Base-by-base conservation (phyloP, 2,329 filamentous ascomycete genomes). In the Fusarium hainanense region DNA sequence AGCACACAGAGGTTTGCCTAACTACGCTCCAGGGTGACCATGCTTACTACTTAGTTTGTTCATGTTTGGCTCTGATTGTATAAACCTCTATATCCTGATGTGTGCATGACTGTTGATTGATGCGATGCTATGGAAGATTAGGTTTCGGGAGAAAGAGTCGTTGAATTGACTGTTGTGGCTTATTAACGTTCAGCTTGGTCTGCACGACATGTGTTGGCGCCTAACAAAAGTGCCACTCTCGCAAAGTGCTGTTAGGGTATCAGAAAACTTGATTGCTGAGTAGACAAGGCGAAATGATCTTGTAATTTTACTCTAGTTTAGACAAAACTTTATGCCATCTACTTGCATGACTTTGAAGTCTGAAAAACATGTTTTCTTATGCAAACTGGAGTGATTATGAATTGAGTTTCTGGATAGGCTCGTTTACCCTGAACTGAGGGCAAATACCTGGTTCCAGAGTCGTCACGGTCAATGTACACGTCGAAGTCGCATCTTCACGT, bases 121-220 rank as follows among this genome's bases (percentile, higher is more conserved):
- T 37, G 10, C 11, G 34, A n/a, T 18, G 18, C 34, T 11, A 37
- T n/a, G 6, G 34, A n/a, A 37, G 6, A 37, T n/a, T 37, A 21
- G 14, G 34, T 7, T 42, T 16, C 18, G 7, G 23, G 1, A 20
- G 13, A 37, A 52, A 14, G 18, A 18, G 40, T n/a, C 30, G 40
- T 48, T 48, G 13, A 21, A 43, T 48, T 23, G 23, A 54, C 57
- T 54, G 52, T 46, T 12, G 25, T 49, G 47, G 64, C 44, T 59
- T 41, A 41, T 59, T 41, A 41, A 43, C 28, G 46, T 67, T 68
- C 70, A 74, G 60, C 67, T 72, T 37, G 43, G 47, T 51, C 61
- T 63, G 58, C 56, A 42, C 48, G 43, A 52, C 51, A 46, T 25
- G 28, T 27, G 28, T 52, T 48, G 54, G 41, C 47, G 58, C 49